Percentiles rank a stretch among this genome's conserved stretches.
phyloP scores from a whole-genome alignment of 2,329 filamentous ascomycete species.

The Scedosporium dehoogii region DNA sequence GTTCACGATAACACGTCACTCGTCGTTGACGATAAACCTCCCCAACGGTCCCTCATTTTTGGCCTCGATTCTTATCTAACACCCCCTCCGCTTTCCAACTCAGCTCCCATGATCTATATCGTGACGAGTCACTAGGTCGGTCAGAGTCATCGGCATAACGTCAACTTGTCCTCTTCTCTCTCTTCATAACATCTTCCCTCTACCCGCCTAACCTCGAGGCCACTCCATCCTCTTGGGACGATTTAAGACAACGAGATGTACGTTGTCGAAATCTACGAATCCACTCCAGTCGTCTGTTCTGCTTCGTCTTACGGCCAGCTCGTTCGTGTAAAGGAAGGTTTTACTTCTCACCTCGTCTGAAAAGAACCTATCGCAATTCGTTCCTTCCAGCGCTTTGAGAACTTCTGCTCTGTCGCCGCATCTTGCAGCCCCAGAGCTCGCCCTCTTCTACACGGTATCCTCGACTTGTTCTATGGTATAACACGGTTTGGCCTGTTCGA shows the following conservation, averaged over 20 bases:
- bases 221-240: background rate
- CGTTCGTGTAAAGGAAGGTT: constrained; percentile 37
- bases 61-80: constrained; percentile 1
- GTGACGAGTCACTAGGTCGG: background rate
- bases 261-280: constrained; percentile 38
- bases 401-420: constrained; percentile 25
- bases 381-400: constrained; percentile 27
- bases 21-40: background rate
- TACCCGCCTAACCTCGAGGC: constrained; percentile 4
- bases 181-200: background rate
- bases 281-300: constrained; percentile 53
- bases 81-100: background rate
- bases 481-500: constrained; percentile 22
- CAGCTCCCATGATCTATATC: background rate
- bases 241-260: constrained; percentile 36
- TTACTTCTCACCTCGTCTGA: constrained; percentile 27
- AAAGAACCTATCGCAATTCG: constrained; percentile 32
- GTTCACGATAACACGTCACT: background rate
- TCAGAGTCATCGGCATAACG: constrained; percentile 2
- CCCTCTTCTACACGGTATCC: constrained; percentile 22
- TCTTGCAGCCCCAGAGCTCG: constrained; percentile 30
- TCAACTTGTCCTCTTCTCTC: background rate
- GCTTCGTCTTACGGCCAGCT: constrained; percentile 47
- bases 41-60: background rate
- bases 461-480: constrained; percentile 22